Evolutionary conservation across 768 basidiomycete genomes (phyloP).

Genomic region (Leccinum longicurvipes): DNA sequence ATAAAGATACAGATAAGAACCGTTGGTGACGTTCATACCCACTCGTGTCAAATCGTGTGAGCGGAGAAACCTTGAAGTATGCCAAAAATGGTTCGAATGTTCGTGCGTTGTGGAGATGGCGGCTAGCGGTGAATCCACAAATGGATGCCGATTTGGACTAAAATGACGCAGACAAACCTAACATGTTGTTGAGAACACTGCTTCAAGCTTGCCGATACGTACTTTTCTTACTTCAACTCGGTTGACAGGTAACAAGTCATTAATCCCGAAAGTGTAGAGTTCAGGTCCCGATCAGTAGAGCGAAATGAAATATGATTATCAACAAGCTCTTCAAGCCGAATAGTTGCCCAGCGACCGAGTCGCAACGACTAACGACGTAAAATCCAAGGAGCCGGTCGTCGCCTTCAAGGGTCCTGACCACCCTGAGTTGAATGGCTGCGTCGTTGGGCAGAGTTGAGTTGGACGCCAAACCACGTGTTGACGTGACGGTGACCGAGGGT

Average conservation of each 20-base stretch:
- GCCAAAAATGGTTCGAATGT: not conserved
- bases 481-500: constrained; percentile 11
- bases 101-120: not conserved
- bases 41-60: constrained; percentile 3
- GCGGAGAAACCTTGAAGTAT: not conserved
- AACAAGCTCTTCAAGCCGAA: not conserved
- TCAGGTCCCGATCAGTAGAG: constrained; percentile 6
- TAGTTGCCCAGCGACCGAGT: not conserved
- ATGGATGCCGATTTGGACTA: not conserved
- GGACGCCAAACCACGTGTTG: not conserved
- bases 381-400: not conserved
- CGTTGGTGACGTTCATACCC: not conserved
- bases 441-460: not conserved
- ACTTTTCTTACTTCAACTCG: not conserved
- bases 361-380: not conserved
- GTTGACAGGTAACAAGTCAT: not conserved
- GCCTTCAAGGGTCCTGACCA: not conserved
- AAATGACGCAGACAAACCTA: no score
- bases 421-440: constrained; percentile 1
- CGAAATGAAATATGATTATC: not conserved
- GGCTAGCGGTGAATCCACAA: constrained; percentile 1
- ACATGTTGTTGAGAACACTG: not conserved
- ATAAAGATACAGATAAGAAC: not conserved
- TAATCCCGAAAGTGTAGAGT: constrained; percentile 1
- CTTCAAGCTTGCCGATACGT: not conserved